Evolutionary conservation across 1,284 basidiomycete species (phyloP), one percentile per base, ranked within the genome.

Genomic region (Tilletia walkeri): DNA sequence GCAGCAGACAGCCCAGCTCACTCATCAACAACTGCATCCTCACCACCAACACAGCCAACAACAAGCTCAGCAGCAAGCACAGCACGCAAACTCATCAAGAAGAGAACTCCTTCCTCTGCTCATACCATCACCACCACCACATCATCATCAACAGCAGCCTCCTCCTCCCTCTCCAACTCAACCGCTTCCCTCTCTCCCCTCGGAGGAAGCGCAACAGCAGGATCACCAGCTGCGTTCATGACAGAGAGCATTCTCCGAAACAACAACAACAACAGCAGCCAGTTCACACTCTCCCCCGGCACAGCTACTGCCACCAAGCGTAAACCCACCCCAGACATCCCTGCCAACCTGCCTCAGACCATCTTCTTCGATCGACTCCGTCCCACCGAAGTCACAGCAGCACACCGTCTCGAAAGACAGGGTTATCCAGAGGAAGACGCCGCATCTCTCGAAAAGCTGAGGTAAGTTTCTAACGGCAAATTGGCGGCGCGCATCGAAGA

Each of bases 351-450:
- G 41, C 77, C 77, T 2, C 71, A 72, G 39, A 70, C 70, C 9
- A 67, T 78, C 41, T 65, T 70, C 50, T 79, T 83, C 63, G 82
- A 83, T 69, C 70, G 69, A 24, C 73, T 83, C 30, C 70, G 74
- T 5, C 66, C 76, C 1, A 76, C 77, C 9, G 82, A 83, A 59
- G 71, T 82, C 1, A 72, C 73, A 4, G 68, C 74, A 0, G 80
- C 79, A 4, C 72, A 80, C 50, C 68, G 71, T 2, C 68, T 83
- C 50, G 77, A 80, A 53, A 68, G 69, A 0, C 69, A 75, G 48
- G 71, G 74, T 30, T 78, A 73, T 39, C 73, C 74, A 9, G 74
- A 73, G 6, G 82, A 81, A 59, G 80, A 82, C 66, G 73, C 75
- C 14, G 78, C 77, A 38, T 70, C 72, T 65, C 72, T 76, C 53